Percentiles rank a stretch among this genome's conserved stretches.
Conservation (phyloP, 108 stramenopile genomes). For the Pseudonitzschia pungens region DNA sequence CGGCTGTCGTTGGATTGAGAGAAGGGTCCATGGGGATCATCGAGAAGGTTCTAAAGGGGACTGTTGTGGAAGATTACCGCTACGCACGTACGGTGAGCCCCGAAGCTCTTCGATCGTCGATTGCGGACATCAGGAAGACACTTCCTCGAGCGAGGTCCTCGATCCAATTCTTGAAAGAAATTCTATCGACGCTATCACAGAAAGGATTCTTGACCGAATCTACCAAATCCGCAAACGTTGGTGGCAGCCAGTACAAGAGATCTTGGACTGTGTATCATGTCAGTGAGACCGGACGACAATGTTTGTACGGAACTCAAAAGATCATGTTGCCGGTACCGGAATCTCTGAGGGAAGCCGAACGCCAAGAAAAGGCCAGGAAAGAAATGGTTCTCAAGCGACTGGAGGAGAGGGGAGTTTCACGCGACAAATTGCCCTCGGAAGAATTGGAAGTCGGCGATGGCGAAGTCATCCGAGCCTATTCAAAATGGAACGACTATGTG, state of each 20-base stretch:
- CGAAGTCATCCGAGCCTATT: constrained; percentile 65
- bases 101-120: constrained; percentile 11
- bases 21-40: constrained; percentile 50
- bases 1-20: constrained; percentile 36
- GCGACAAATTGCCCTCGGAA: constrained; percentile 57
- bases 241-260: constrained; percentile 13
- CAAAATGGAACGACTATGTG: constrained; percentile 60
- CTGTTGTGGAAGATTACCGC: constrained; percentile 54
- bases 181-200: constrained; percentile 42
- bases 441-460: constrained; percentile 78
- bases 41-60: constrained; percentile 49
- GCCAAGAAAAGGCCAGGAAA: constrained; percentile 49
- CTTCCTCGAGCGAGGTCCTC: constrained; percentile 42
- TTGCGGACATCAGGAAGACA: constrained; percentile 19
- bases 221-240: constrained; percentile 30
- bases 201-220: constrained; percentile 41
- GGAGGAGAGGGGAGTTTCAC: constrained; percentile 47
- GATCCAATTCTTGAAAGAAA: constrained; percentile 48
- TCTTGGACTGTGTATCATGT: constrained; percentile 44
- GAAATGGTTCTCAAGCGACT: constrained; percentile 45
- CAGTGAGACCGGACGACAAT: constrained; percentile 43
- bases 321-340: constrained; percentile 73
- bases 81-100: constrained; percentile 28
- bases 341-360: constrained; percentile 62
- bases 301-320: constrained; percentile 21